phyloP scores from a whole-genome alignment of 1,284 basidiomycete genomes.

The Boletus semigastroideus region DNA sequence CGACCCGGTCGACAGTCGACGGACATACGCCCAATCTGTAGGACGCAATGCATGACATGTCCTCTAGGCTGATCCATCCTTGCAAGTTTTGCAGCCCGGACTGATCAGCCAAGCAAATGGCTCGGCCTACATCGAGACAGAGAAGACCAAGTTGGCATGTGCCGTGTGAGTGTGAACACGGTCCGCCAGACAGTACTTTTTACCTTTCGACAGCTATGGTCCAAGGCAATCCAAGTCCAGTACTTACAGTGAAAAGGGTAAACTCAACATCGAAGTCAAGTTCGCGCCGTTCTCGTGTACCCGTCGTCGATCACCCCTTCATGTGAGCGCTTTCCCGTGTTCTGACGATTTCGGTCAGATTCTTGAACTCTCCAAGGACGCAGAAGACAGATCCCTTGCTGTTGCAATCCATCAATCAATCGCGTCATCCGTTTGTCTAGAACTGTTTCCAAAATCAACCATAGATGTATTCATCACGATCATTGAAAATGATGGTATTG shows the following conservation, averaged over 20 bases:
- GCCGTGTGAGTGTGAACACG: conserved; percentile 66
- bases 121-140: conserved; percentile 92
- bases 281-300: conserved; percentile 91
- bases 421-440: conserved; percentile 81
- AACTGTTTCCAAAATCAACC: conserved; percentile 90
- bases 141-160: conserved; percentile 88
- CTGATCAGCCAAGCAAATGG: conserved; percentile 93
- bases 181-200: conserved; percentile 3
- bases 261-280: conserved; percentile 93
- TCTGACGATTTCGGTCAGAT: background rate
- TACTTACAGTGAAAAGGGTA: conserved; percentile 82
- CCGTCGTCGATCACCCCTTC: conserved; percentile 77
- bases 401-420: conserved; percentile 87
- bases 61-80: conserved; percentile 11
- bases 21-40: conserved; percentile 85
- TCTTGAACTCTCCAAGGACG: conserved; percentile 61
- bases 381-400: conserved; percentile 86
- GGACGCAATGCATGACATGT: conserved; percentile 29
- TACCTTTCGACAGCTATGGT: conserved; percentile 71
- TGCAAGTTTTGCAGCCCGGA: conserved; percentile 82
- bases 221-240: conserved; percentile 84
- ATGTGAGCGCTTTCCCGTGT: conserved; percentile 53
- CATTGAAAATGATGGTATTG: conserved; percentile 87
- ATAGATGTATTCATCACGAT: conserved; percentile 92
- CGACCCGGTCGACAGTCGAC: conserved; percentile 43